Percentiles rank a stretch among this genome's conserved stretches.
phyloP scores from a whole-genome alignment of 1,139 yeast genomes.

The Magnusiomyces sp. region DNA sequence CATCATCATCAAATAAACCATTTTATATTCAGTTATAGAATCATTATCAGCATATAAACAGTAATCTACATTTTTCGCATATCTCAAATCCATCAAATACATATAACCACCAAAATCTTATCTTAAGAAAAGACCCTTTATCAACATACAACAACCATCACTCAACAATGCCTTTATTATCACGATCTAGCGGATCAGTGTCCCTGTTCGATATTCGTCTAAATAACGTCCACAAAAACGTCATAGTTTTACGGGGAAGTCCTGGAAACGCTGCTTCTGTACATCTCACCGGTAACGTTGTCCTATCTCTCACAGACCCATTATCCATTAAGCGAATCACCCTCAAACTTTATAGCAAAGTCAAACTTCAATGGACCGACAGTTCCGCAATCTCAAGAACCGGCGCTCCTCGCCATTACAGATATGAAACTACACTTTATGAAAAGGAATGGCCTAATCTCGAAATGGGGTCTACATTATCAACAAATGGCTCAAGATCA shows the following conservation, averaged over 20 bases:
- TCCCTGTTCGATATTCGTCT: constrained; percentile 56
- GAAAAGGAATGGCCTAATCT: constrained; percentile 72
- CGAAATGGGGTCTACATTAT: constrained; percentile 34
- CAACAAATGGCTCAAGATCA: constrained; percentile 4
- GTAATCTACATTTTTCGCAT: no score
- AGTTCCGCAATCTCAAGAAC: constrained; percentile 33
- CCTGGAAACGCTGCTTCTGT: constrained; percentile 74
- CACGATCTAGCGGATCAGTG: neutral
- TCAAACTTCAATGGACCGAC: constrained; percentile 42
- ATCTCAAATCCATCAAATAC: neutral
- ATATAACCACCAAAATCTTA: neutral
- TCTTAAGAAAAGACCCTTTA: neutral
- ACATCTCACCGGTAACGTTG: constrained; percentile 66
- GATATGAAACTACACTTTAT: constrained; percentile 57
- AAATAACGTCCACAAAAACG: constrained; percentile 66
- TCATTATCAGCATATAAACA: no score
- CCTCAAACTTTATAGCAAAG: constrained; percentile 55
- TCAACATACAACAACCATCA: neutral
- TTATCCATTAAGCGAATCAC: constrained; percentile 55
- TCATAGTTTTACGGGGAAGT: constrained; percentile 69
- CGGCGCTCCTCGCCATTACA: constrained; percentile 40
- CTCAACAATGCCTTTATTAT: constrained; percentile 6
- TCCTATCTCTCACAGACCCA: constrained; percentile 69
- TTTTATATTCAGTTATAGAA: neutral
- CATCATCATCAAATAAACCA: neutral